Evolutionary conservation across 306 rosid genomes (phyloP).

Genomic region (Cucurbita pepo): DNA sequence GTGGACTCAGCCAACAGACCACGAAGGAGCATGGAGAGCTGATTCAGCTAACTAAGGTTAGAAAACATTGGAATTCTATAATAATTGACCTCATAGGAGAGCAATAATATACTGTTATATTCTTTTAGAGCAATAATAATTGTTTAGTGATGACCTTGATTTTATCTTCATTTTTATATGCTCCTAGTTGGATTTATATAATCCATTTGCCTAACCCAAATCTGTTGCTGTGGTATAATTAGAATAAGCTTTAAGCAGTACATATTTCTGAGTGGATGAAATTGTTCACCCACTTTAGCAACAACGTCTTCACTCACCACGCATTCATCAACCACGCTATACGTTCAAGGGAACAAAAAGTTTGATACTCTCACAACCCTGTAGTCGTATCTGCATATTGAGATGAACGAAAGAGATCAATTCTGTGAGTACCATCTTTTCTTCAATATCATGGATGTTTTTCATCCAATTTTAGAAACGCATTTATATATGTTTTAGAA

Average conservation of each 20-base stretch:
- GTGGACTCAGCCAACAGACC: not conserved
- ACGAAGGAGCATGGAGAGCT: slow-evolving; percentile 13
- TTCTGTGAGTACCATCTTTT: not conserved
- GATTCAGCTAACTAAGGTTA: not conserved
- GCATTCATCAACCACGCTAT: too few species aligned
- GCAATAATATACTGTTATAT: not conserved
- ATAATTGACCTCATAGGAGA: not conserved
- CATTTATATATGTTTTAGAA: too few species aligned
- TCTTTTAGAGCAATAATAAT: not conserved
- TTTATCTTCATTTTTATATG: not conserved
- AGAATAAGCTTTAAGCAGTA: not conserved
- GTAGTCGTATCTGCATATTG: not conserved
- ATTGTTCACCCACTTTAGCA: too few species aligned
- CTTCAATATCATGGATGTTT: not conserved
- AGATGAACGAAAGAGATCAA: not conserved
- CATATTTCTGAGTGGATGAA: too few species aligned
- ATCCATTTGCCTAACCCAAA: not conserved
- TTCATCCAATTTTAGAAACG: not conserved
- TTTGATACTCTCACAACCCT: not conserved
- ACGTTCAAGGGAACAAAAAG: not conserved
- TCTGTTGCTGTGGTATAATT: not conserved
- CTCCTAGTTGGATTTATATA: not conserved
- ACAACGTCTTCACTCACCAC: too few species aligned
- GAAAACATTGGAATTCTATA: not conserved
- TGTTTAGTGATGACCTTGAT: not conserved